A percentile compares a stretch with the other conserved stretches of the same genome.
Conservation (phyloP, 768 basidiomycete genomes). For the Suillus brevipes region DNA sequence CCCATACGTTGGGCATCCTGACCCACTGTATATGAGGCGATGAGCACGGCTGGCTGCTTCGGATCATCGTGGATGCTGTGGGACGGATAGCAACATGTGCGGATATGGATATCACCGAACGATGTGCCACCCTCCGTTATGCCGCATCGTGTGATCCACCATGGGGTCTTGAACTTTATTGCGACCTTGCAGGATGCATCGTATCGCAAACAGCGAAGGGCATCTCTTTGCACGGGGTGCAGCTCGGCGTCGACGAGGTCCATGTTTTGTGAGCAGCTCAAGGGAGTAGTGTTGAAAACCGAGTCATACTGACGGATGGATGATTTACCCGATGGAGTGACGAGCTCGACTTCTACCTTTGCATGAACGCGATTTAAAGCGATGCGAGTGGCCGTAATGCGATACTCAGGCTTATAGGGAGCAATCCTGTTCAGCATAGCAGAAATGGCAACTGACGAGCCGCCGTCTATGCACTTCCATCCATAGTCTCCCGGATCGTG, state of each 20-base stretch:
- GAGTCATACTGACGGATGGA: background rate
- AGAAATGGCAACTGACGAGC: background rate
- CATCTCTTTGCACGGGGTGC: background rate
- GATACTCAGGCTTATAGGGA: background rate
- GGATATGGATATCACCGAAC: background rate
- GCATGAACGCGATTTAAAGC: background rate
- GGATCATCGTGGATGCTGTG: background rate
- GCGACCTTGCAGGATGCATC: background rate
- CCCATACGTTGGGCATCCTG: constrained; percentile 1
- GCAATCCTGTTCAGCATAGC: constrained; percentile 2
- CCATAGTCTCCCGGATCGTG: background rate
- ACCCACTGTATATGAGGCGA: background rate
- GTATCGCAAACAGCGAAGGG: background rate
- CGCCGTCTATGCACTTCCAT: constrained; percentile 1
- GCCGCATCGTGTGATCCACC: background rate
- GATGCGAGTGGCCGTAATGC: background rate
- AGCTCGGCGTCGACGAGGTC: background rate
- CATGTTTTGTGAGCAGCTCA: background rate
- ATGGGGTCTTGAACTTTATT: constrained; percentile 1
- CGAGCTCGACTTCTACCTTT: background rate
- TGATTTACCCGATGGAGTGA: background rate
- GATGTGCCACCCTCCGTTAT: background rate
- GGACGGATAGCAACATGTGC: background rate
- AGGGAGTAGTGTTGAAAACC: constrained; percentile 1
- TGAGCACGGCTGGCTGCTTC: background rate